Base-by-base conservation (phyloP, 2,329 filamentous ascomycete genomes). In the Penicillium brasilianum region DNA sequence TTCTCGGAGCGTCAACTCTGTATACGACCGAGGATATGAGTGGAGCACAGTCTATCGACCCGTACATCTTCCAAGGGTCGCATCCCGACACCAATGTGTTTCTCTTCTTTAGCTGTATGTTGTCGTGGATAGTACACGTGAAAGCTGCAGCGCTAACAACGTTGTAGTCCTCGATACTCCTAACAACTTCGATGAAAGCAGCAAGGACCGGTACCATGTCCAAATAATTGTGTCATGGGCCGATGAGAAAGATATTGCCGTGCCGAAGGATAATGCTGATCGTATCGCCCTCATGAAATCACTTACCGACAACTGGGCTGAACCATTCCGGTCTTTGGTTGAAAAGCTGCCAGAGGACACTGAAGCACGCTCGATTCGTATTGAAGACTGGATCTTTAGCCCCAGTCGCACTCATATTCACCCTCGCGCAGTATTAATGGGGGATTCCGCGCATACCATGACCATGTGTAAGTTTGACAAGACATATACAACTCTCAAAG, bases 381-480 rank as follows among this genome's bases (percentile, higher is more conserved):
- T 85, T 4, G 77, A 81, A 32, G 84, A 87, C 68, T 83, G 82
- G 74, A 71, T 79, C 36, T 71, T 71, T 39, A 25, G 14, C 1
- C 82, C 81, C 1, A 67, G 62, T n/a, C 73, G 76, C 0, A 68
- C 64, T 3, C 73, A 70, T 51, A 69, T 66, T 13, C 68, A 71
- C 7, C 81, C 81, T 0, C 75, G 77, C 1, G 80, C 78, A 0
- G 77, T 82, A 0, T 64, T 87, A 1, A 76, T 85, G 59, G 85
- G 85, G 0, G 85, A 87, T 69, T 81, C 85, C 0, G 76, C 85
- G 3, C 85, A 87, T 69, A 78, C 82, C 0, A 87, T 87, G 84
- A 81, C 82, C 0, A 87, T 87, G 84, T 87, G 83, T 87, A 78
- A 72, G 83, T 75, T 18, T 16, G 43, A 41, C 4, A 14, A 36